A percentile compares a stretch with the other conserved stretches of the same genome.
Conservation (phyloP, 768 basidiomycete species). For the Lepiota venenata region DNA sequence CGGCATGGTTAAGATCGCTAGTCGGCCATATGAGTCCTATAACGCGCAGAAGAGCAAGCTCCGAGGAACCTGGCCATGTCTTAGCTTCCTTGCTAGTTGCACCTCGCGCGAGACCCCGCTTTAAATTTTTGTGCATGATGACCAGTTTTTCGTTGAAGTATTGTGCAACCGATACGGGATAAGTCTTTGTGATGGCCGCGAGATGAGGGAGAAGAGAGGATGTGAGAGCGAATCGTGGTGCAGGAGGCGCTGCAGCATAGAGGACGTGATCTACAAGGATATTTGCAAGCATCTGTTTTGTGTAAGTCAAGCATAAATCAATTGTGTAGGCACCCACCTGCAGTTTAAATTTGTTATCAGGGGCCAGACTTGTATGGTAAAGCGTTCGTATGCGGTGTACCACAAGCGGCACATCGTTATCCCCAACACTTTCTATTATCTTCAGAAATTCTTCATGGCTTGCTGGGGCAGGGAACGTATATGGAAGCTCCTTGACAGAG, state of each 20-base stretch:
- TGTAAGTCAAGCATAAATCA: slow-evolving; percentile 6
- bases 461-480: slow-evolving; percentile 86
- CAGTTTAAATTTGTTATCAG: slow-evolving; percentile 89
- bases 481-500: slow-evolving; percentile 70
- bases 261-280: slow-evolving; percentile 90
- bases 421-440: slow-evolving; percentile 67
- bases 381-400: slow-evolving; percentile 88
- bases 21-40: slow-evolving; percentile 88
- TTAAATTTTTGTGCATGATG: slow-evolving; percentile 93
- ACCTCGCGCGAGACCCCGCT: slow-evolving; percentile 73
- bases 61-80: slow-evolving; percentile 87
- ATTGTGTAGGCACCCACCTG: slow-evolving; percentile 52
- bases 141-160: slow-evolving; percentile 79
- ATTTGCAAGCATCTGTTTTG: slow-evolving; percentile 57
- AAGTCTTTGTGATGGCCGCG: slow-evolving; percentile 70
- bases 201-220: slow-evolving; percentile 75
- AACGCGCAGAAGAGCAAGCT: slow-evolving; percentile 77
- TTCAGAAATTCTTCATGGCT: slow-evolving; percentile 89
- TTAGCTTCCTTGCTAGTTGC: slow-evolving; percentile 56
- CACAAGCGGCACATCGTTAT: slow-evolving; percentile 73
- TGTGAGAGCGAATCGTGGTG: slow-evolving; percentile 57
- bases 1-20: slow-evolving; percentile 89
- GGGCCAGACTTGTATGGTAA: slow-evolving; percentile 88
- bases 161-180: slow-evolving; percentile 77
- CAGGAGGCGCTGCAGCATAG: slow-evolving; percentile 62